Evolutionary conservation across 1,284 basidiomycete genomes (phyloP).

Genomic region (Lentinula novae-zelandiae): DNA sequence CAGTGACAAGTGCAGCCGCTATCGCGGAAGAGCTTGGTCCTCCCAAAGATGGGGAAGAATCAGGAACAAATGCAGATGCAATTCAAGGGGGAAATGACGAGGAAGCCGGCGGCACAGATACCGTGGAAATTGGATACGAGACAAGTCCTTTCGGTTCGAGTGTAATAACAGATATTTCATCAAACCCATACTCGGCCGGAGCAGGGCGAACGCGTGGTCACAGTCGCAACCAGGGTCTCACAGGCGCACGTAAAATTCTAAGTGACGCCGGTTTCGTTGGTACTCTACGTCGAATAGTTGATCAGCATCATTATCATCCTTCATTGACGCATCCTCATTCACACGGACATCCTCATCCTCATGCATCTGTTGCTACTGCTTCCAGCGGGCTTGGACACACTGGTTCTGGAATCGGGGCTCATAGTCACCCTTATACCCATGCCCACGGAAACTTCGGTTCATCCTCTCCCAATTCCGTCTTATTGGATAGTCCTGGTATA

Average conservation of each 20-base stretch:
- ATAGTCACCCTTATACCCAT: not conserved
- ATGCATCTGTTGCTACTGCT: not conserved
- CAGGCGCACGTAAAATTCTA: not conserved
- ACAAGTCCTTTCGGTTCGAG: not conserved
- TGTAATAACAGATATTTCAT: not conserved
- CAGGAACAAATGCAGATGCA: not conserved
- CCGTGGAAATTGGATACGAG: not conserved
- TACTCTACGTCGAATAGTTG: constrained; percentile 28
- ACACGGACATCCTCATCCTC: not conserved
- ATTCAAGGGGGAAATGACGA: constrained; percentile 1
- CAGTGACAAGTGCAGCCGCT: no score
- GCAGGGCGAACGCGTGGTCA: not conserved
- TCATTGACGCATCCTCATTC: constrained; percentile 1
- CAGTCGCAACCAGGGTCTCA: not conserved
- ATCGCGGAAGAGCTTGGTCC: not conserved
- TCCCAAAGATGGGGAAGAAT: not conserved
- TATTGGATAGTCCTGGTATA: constrained; percentile 10
- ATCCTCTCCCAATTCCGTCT: constrained; percentile 15
- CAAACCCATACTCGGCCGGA: not conserved
- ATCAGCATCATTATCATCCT: constrained; percentile 7
- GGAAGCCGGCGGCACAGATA: not conserved
- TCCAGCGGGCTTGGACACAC: not conserved
- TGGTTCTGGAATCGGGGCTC: not conserved
- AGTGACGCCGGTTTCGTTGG: constrained; percentile 29
- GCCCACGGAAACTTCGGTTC: constrained; percentile 3